Evolutionary conservation across 768 basidiomycete genomes (phyloP).

Genomic region (Pisolithus albus): DNA sequence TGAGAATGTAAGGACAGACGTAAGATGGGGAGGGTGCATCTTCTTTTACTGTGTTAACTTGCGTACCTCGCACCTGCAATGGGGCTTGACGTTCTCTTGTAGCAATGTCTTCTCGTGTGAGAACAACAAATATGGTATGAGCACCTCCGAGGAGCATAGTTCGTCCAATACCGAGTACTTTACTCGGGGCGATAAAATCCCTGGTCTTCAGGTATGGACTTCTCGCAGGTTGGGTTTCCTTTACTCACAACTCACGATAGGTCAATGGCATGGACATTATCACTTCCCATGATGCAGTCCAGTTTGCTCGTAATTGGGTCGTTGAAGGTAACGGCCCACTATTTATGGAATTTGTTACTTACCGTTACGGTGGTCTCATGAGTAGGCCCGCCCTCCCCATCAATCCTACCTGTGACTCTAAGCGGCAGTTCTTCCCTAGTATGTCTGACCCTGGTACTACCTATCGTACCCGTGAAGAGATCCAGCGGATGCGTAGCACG

Average conservation of each 20-base stretch:
- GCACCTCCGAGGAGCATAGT: too few species aligned
- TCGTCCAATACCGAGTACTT: too few species aligned
- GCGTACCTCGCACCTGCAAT: neutral
- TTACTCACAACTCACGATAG: constrained; percentile 26
- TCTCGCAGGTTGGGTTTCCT: too few species aligned
- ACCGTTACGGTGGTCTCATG: constrained; percentile 96
- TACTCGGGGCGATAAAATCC: too few species aligned
- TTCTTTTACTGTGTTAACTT: neutral
- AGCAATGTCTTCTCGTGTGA: constrained; percentile 23
- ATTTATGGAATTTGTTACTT: constrained; percentile 93
- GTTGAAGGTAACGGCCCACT: constrained; percentile 84
- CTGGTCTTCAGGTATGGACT: too few species aligned
- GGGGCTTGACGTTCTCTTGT: neutral
- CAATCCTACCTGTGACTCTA: neutral
- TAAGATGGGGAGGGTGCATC: constrained; percentile 26
- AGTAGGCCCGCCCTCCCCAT: constrained; percentile 27
- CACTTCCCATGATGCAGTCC: constrained; percentile 75
- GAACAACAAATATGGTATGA: too few species aligned
- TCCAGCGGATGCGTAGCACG: constrained; percentile 92
- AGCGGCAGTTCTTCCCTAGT: constrained; percentile 26
- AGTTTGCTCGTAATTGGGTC: constrained; percentile 85
- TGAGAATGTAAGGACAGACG: neutral
- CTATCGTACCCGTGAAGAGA: constrained; percentile 97
- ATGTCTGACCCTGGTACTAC: constrained; percentile 99
- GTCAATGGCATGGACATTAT: constrained; percentile 99